Evolutionary conservation across 1,139 yeast genomes (phyloP).

Genomic region (Yamadazyma dushanensis): DNA sequence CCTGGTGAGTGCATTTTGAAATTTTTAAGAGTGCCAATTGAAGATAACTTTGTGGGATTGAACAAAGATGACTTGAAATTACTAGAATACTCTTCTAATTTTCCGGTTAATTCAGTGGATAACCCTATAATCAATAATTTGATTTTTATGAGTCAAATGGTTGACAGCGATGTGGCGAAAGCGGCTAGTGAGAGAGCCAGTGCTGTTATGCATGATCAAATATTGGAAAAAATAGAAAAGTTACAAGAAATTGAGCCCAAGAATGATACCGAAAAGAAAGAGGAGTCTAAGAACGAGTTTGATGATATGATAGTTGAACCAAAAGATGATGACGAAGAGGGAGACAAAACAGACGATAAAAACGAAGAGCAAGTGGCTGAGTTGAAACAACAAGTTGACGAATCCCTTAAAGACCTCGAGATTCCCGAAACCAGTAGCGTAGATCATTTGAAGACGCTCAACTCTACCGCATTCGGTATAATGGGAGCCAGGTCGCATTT

Average conservation of each 20-base stretch:
- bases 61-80: constrained; percentile 51
- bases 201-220: constrained; percentile 53
- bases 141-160: constrained; percentile 81
- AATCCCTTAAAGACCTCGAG: constrained; percentile 9
- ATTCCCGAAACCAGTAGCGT: constrained; percentile 5
- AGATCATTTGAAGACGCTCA: constrained; percentile 43
- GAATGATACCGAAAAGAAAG: constrained; percentile 15
- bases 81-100: constrained; percentile 76
- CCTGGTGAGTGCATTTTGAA: constrained; percentile 81
- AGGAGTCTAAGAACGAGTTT: constrained; percentile 23
- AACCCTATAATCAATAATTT: constrained; percentile 92
- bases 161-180: constrained; percentile 82
- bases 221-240: constrained; percentile 37
- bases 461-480: constrained; percentile 59
- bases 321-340: constrained; percentile 13
- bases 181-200: constrained; percentile 75
- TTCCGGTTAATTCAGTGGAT: constrained; percentile 82
- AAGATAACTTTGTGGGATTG: constrained; percentile 64
- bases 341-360: constrained; percentile 5
- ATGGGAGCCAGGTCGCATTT: constrained; percentile 83
- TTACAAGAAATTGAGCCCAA: constrained; percentile 34
- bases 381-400: constrained; percentile 8
- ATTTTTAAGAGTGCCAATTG: constrained; percentile 79
- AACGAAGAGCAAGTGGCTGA: constrained; percentile 6
- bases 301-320: constrained; percentile 9